Conservation (phyloP, 2,329 filamentous ascomycete species). For the Gyromitra esculenta region DNA sequence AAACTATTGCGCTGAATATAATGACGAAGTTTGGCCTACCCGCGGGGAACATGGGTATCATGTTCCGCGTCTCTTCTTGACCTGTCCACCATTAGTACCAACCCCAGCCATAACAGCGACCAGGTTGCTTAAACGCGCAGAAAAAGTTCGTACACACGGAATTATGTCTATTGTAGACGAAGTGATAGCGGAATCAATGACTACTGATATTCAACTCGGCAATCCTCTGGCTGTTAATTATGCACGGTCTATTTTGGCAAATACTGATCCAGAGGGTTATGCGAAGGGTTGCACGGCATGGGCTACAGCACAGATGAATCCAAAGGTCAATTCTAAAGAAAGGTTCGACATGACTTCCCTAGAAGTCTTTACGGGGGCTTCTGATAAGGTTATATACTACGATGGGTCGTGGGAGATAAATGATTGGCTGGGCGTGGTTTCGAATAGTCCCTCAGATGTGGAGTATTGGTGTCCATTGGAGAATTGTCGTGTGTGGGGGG, state of each 20-base stretch:
- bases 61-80: constrained; percentile 63
- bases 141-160: constrained; percentile 62
- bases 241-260: constrained; percentile 62
- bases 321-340: not conserved
- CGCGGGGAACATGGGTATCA: constrained; percentile 57
- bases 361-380: constrained; percentile 63
- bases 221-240: constrained; percentile 63
- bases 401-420: constrained; percentile 60
- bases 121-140: constrained; percentile 60
- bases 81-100: constrained; percentile 65
- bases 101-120: constrained; percentile 60
- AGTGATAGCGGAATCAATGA: constrained; percentile 60
- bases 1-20: constrained; percentile 59
- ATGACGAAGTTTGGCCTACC: constrained; percentile 14
- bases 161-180: constrained; percentile 63
- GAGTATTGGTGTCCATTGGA: constrained; percentile 68
- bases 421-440: constrained; percentile 57
- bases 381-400: constrained; percentile 63
- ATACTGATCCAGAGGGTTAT: constrained; percentile 67
- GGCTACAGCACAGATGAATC: constrained; percentile 59
- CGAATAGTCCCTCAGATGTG: constrained; percentile 58
- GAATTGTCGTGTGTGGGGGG: constrained; percentile 59
- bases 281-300: constrained; percentile 67
- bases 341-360: not conserved
- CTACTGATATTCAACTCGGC: constrained; percentile 59